Evolutionary conservation across 2,329 filamentous ascomycete genomes (phyloP).

Genomic region (Fusarium sp.): DNA sequence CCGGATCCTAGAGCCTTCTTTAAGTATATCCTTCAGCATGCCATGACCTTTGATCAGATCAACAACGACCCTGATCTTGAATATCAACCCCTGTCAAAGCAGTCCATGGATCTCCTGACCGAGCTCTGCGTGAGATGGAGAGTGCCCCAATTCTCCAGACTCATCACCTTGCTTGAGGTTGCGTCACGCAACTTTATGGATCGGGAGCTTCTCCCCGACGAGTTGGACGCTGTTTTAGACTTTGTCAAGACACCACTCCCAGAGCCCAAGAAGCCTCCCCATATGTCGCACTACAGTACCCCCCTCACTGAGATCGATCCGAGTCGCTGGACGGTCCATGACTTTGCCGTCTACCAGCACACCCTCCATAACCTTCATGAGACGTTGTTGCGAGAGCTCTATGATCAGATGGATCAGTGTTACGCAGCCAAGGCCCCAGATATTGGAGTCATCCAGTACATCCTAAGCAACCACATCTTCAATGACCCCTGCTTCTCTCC

Average conservation of each 20-base stretch:
- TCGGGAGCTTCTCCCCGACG: slow-evolving; percentile 80
- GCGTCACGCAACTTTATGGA: slow-evolving; percentile 84
- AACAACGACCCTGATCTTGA: slow-evolving; percentile 61
- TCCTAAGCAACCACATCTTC: slow-evolving; percentile 84
- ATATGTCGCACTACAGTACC: slow-evolving; percentile 60
- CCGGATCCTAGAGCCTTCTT: slow-evolving; percentile 83
- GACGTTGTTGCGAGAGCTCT: slow-evolving; percentile 83
- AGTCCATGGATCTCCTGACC: slow-evolving; percentile 81
- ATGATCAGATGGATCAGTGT: slow-evolving; percentile 83
- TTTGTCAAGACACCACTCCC: slow-evolving; percentile 76
- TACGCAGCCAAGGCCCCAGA: slow-evolving; percentile 88
- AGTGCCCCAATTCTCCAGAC: slow-evolving; percentile 79
- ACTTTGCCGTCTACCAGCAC: slow-evolving; percentile 75
- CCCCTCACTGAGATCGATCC: slow-evolving; percentile 64
- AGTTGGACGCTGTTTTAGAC: slow-evolving; percentile 82
- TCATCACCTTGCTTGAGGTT: slow-evolving; percentile 84
- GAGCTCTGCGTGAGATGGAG: slow-evolving; percentile 91
- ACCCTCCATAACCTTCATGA: slow-evolving; percentile 79
- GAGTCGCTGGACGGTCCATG: slow-evolving; percentile 71
- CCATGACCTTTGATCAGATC: slow-evolving; percentile 70
- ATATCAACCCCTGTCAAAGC: slow-evolving; percentile 70
- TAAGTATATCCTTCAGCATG: slow-evolving; percentile 79
- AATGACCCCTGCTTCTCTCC: slow-evolving; percentile 77
- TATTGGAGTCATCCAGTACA: slow-evolving; percentile 78
- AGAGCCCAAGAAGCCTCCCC: slow-evolving; percentile 69